A percentile compares a stretch with the other conserved stretches of the same genome.
phyloP scores from a whole-genome alignment of 805 yeast species.

The Zygosaccharomyces gambellarensis region DNA sequence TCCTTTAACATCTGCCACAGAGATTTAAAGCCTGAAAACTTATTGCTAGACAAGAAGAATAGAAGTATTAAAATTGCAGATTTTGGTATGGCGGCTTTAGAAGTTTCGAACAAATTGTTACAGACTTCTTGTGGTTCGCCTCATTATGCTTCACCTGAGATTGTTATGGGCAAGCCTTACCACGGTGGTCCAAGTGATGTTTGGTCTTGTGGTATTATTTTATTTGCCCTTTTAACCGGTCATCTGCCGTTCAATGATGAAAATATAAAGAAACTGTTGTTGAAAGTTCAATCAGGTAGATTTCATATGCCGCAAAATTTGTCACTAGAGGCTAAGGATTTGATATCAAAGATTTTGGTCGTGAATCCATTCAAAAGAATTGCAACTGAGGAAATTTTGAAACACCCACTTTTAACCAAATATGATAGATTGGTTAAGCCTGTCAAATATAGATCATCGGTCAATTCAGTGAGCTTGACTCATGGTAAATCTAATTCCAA shows the following conservation, averaged over 20 bases:
- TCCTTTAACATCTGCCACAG: conserved; percentile 77
- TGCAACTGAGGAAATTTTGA: conserved; percentile 57
- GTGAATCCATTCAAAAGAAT: conserved; percentile 70
- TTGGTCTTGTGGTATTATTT: conserved; percentile 84
- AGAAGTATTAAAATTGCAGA: conserved; percentile 75
- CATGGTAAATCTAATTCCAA: conserved; percentile 31
- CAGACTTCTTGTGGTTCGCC: conserved; percentile 87
- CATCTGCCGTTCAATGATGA: conserved; percentile 82
- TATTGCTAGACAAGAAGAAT: conserved; percentile 56
- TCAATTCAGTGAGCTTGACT: conserved; percentile 6
- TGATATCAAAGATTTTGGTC: conserved; percentile 59
- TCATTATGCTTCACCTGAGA: conserved; percentile 85
- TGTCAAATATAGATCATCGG: conserved; percentile 10
- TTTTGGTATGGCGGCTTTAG: conserved; percentile 87
- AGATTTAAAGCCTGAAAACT: conserved; percentile 78
- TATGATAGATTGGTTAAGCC: conserved; percentile 41
- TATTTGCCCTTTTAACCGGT: conserved; percentile 75
- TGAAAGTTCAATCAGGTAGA: conserved; percentile 72
- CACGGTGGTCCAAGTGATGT: conserved; percentile 84
- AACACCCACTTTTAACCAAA: conserved; percentile 75
- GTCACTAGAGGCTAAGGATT: conserved; percentile 60
- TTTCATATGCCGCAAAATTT: conserved; percentile 67
- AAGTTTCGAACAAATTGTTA: conserved; percentile 60
- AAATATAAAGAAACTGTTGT: conserved; percentile 60
- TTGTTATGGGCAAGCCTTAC: conserved; percentile 69